Base-by-base conservation (phyloP, 1,284 basidiomycete species). In the Rhodotorula sp. region DNA sequence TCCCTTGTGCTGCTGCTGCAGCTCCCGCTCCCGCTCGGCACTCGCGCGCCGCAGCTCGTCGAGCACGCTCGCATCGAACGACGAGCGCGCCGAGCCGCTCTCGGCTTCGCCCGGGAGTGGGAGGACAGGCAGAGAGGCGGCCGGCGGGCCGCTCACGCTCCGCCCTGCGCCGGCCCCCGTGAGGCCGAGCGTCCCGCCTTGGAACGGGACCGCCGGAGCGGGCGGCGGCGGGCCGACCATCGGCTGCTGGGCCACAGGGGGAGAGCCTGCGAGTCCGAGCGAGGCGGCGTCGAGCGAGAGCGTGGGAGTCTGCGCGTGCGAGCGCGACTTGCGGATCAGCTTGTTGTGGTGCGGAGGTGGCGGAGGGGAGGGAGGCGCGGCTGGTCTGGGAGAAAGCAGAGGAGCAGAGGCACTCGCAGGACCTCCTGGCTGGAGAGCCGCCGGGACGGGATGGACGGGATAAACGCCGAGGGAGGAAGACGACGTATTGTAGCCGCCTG, bases 301-400 rank as follows among this genome's bases (percentile, higher is more conserved):
- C 5, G 48, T 44, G 4, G 59, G 27, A 4, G 61, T n/a, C 2
- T 60, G 58, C 16, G 65, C 65, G 48, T 49, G 45, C 23, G 66
- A 50, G 41, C 66, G 66, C 25, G 66, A 67, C 42, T 67, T 67
- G 54, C 60, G 59, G 34, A 62, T 42, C n/a, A 67, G 60, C 60
- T 67, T 67, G 66, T 62, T 62, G 52, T 62, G 61, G 16, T 56
- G 66, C 25, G 57, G 34, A 16, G 3, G 45, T 2, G 45, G 21
- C 2, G 52, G 58, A 27, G 60, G 27, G 13, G 50, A 5, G 19
- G 64, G 54, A 2, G 57, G 19, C 42, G 57, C 17, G 19, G 55
- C 7, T 12, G 41, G 57, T 46, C 9, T 25, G n/a, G n/a, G 34
- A 34, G 34, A 34, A 5, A 34, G 34, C 34, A 34, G 5, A 2